Evolutionary conservation across 306 rosid species (phyloP), one percentile per base, ranked within the genome.

Genomic region (Dalbergia cultrata): DNA sequence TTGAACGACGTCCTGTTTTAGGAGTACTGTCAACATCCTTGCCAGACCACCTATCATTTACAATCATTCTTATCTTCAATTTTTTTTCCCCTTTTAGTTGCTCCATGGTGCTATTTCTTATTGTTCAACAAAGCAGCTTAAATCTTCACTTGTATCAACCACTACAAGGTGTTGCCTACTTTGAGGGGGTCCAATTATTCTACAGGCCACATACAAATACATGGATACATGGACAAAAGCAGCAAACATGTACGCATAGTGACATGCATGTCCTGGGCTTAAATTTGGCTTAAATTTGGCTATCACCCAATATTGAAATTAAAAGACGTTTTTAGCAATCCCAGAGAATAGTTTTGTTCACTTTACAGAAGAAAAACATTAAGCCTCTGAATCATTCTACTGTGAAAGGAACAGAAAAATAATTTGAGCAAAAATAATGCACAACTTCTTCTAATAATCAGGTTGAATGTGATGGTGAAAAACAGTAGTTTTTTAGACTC

Each of bases 331-430:
- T 34, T 59, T 44, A 44, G 62, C 49, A 19, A 45, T 54, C 72
- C 76, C 58, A 44, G 57, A 73, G 70, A 41, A 26, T 53, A 43
- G 19, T 72, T 64, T 72, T 80, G 53, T 54, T 33, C 66, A 63
- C 44, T 72, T 44, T 47, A 75, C 70, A 53, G 4, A 77, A 44
- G 60, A 47, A 18, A 72, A 72, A 71, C 5, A 18, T 35, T 17
- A 50, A 50, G 17, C 21, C 73, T 77, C 68, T 47, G 31, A 78
- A 81, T 44, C 49, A 71, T 57, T 52, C 26, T 63, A 63, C 62
- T 35, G 65, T 59, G 43, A 35, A 78, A 70, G 67, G 57, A 75
- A 63, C 37, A 82, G 79, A 66, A 77, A 72, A 82, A 26, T n/a
- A 35, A 63, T 58, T 79, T 31, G 12, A 18, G 17, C 7, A 64